A percentile compares a stretch with the other conserved stretches of the same genome.
phyloP scores from a whole-genome alignment of 805 yeast species.

The Pichia exigua region DNA sequence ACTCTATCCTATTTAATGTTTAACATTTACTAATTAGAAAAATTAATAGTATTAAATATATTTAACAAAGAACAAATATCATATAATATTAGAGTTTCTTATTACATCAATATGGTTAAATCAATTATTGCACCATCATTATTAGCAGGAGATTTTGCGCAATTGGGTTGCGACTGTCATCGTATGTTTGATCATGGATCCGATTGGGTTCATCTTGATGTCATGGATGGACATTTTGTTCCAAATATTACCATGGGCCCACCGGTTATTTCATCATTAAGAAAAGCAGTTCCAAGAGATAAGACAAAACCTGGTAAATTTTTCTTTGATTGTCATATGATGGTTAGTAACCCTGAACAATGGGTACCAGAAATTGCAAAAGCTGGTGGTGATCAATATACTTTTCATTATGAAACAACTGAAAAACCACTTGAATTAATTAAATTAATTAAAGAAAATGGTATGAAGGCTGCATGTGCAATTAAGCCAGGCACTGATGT shows the following conservation, averaged over 20 bases:
- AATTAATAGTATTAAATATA: no score
- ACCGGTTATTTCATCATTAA: constrained; percentile 71
- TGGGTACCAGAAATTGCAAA: constrained; percentile 92
- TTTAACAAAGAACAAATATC: no score
- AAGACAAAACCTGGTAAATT: constrained; percentile 12
- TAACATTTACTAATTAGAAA: no score
- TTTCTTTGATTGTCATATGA: constrained; percentile 95
- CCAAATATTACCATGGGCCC: constrained; percentile 95
- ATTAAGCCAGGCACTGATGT: constrained; percentile 90
- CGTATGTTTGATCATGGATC: constrained; percentile 72
- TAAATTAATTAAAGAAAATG: constrained; percentile 63
- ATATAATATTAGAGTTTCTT: no score
- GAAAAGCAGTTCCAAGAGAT: constrained; percentile 65
- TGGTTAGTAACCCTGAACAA: constrained; percentile 86
- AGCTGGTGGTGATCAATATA: constrained; percentile 93
- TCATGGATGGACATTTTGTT: constrained; percentile 98
- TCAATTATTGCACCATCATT: constrained; percentile 92
- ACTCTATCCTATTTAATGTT: no score
- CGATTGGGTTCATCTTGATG: constrained; percentile 97
- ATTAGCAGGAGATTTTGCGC: constrained; percentile 85
- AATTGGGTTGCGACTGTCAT: constrained; percentile 82
- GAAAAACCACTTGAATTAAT: constrained; percentile 68
- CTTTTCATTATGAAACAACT: constrained; percentile 93
- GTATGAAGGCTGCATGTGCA: constrained; percentile 93
- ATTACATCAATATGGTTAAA: constrained; percentile 46